These are phyloP conservation scores for Aureobasidium sp. DNA, from an alignment of 2,329 filamentous ascomycete genomes.

Conservation along the genomic window DNA sequence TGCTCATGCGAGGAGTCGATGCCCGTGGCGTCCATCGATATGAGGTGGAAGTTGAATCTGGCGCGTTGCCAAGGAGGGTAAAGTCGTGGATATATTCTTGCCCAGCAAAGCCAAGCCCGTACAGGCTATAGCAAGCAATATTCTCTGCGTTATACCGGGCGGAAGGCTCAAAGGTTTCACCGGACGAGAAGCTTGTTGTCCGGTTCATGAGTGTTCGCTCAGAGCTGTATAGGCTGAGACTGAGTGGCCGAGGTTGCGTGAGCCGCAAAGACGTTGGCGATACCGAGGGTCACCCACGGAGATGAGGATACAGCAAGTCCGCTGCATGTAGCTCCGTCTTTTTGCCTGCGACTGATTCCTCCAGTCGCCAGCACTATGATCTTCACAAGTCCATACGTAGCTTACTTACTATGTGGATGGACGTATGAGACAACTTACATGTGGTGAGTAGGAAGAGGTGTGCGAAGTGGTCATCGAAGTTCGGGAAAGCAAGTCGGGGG, in stretches of 20 bases:
- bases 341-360: too few species aligned
- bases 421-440: too few species aligned
- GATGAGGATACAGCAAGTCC: not conserved
- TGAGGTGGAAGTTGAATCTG: not conserved
- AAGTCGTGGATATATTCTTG: conserved; percentile 14
- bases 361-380: too few species aligned
- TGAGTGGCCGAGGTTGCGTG: not conserved
- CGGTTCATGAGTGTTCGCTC: not conserved
- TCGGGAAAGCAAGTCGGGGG: too few species aligned
- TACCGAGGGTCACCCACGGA: not conserved
- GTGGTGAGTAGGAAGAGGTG: too few species aligned
- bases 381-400: too few species aligned
- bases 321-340: too few species aligned
- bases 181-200: not conserved
- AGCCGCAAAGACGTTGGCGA: too few species aligned
- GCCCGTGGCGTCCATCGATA: not conserved
- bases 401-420: too few species aligned
- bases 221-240: not conserved
- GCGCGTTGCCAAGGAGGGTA: conserved; percentile 13
- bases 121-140: conserved; percentile 9
- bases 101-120: conserved; percentile 11
- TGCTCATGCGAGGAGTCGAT: not conserved
- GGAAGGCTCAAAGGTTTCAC: not conserved
- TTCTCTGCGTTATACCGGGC: not conserved
- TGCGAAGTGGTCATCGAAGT: too few species aligned